Base-by-base conservation (phyloP, 345 rosid genomes). In the Balakata baccata region DNA sequence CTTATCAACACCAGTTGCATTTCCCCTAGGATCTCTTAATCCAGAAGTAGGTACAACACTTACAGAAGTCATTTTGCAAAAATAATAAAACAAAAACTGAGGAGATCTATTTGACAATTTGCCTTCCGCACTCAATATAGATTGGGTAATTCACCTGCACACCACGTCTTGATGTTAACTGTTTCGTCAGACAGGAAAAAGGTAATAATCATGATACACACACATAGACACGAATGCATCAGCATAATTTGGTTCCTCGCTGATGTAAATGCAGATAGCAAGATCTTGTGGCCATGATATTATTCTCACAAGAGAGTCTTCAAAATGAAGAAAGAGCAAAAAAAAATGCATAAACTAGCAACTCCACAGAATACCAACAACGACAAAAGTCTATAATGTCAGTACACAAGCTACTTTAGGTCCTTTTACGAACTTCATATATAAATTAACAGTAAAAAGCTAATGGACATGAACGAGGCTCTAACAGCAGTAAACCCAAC, bases 1-100 rank as follows among this genome's bases (percentile, higher is more conserved):
- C 80, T 81, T 89, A 86, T 90, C 98, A 58, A 85, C 89, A 70
- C 88, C 88, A 34, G 75, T 77, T 37, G 82, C 47, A 72, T 88
- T 85, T 69, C 84, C 88, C 68, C 67, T 73, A 53, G 84, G 80
- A 63, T 85, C 89, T 80, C 91, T 85, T 70, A 86, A 78, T 65
- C 89, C 89, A 60, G 86, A 78, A 70, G 85, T 49, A 20, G 91
- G 86, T 57, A 63, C 82, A 62, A 89, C 79, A 65, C 87, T 84
- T 70, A 88, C 84, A 72, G 92, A 83, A 74, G 93, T 84, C 96
- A 91, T 91, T 16, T 72, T 74, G 59, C 46, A 74, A 70, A 75
- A 71, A 57, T n/a, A 45, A 20, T 58, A 58, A 66, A 65, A 8
- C 39, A 34, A 14, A 57, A 20, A 51, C 51, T 7, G 16, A 29